phyloP scores from a whole-genome alignment of 202 grass and related monocot genomes.

The Miscanthus sacchariflorus region DNA sequence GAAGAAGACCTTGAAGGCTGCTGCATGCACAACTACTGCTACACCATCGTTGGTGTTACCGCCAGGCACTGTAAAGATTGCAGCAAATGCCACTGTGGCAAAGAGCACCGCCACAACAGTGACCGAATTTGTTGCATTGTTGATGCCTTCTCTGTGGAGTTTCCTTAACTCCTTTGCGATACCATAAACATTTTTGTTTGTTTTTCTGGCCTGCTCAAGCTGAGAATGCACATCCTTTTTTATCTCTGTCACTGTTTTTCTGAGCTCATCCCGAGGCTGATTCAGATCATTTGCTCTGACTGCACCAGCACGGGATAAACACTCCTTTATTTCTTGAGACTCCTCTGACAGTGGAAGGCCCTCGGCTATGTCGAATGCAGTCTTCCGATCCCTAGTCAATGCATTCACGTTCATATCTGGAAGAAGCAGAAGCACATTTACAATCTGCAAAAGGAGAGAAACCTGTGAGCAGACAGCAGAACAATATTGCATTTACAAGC shows the following conservation, averaged over 20 bases:
- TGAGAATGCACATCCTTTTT: slow-evolving; percentile 96
- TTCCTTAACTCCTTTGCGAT: slow-evolving; percentile 95
- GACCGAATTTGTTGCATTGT: slow-evolving; percentile 97
- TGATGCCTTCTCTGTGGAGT: slow-evolving; percentile 90
- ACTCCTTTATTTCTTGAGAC: slow-evolving; percentile 87
- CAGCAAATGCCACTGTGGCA: slow-evolving; percentile 91
- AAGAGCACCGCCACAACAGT: slow-evolving; percentile 97
- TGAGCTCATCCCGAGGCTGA: slow-evolving; percentile 93
- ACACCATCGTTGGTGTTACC: slow-evolving; percentile 49
- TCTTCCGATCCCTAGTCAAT: slow-evolving; percentile 93
- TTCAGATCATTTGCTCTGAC: slow-evolving; percentile 96
- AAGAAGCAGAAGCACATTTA: slow-evolving; percentile 88
- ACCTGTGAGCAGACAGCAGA: slow-evolving; percentile 45
- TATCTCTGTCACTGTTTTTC: slow-evolving; percentile 95
- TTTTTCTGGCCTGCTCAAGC: slow-evolving; percentile 93
- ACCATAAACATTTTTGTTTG: slow-evolving; percentile 94
- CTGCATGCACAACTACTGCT: slow-evolving; percentile 58
- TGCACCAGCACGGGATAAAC: slow-evolving; percentile 76
- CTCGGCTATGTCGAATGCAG: slow-evolving; percentile 93
- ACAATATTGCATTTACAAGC: not conserved
- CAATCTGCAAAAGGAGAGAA: slow-evolving; percentile 71
- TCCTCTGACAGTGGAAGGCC: slow-evolving; percentile 85
- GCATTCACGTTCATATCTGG: slow-evolving; percentile 94
- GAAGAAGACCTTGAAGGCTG: slow-evolving; percentile 91
- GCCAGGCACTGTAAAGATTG: slow-evolving; percentile 96